Percentiles rank a stretch among this genome's conserved stretches.
These are phyloP conservation scores for Pleurotus citrinopileatus DNA, from an alignment of 768 basidiomycete genomes.

Conservation along the genomic window DNA sequence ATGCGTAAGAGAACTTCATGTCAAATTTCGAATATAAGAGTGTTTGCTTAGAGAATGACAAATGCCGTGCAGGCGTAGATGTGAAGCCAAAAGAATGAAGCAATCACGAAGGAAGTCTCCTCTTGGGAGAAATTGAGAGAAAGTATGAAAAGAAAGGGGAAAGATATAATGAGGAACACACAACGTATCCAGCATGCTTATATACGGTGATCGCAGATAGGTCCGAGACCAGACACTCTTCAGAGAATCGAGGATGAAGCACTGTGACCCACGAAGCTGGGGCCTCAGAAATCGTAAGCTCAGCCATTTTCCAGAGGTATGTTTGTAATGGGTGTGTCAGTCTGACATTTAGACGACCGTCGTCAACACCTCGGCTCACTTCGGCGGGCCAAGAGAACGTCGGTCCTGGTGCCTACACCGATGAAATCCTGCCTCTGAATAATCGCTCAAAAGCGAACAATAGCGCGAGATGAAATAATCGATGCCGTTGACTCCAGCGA, in stretches of 20 bases:
- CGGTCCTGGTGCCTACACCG: no score
- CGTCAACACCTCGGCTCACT: not conserved
- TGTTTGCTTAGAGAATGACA: not conserved
- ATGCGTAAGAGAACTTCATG: conserved; percentile 6
- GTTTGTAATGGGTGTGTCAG: not conserved
- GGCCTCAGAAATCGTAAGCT: not conserved
- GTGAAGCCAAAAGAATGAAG: not conserved
- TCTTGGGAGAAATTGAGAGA: conserved; percentile 2
- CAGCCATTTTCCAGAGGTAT: not conserved
- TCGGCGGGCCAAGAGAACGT: not conserved
- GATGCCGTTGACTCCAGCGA: no score
- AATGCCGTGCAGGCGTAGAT: not conserved
- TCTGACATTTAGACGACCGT: not conserved
- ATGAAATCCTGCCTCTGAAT: no score
- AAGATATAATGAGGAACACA: not conserved
- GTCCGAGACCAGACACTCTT: not conserved
- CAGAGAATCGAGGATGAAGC: not conserved
- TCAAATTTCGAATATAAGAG: not conserved
- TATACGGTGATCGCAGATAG: not conserved
- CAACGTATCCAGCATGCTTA: not conserved
- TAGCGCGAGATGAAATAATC: no score
- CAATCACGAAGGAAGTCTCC: not conserved
- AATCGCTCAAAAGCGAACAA: no score
- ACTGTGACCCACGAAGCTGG: not conserved
- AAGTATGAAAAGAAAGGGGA: not conserved